A percentile compares a stretch with the other conserved stretches of the same genome.
These are phyloP conservation scores for Ophiocordyceps polyrhachis-furcata DNA, from an alignment of 2,329 filamentous ascomycete genomes.

Conservation along the genomic window DNA sequence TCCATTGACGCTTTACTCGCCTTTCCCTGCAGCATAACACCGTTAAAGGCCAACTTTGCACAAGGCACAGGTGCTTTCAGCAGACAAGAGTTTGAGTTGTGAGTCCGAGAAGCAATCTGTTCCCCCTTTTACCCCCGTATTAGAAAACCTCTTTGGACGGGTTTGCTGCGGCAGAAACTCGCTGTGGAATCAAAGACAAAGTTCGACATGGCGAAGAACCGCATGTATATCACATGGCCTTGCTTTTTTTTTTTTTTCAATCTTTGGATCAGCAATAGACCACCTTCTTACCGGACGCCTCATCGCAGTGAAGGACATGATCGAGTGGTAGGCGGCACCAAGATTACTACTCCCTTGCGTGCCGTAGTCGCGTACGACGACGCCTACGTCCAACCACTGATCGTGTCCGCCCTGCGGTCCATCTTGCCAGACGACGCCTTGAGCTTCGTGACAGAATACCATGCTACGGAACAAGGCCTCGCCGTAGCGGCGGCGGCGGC, in stretches of 20 bases:
- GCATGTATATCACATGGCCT: slow-evolving; percentile 11
- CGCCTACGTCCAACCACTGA: slow-evolving; percentile 71
- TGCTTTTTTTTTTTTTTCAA: too few relatives aligned
- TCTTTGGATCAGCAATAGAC: slow-evolving; percentile 12
- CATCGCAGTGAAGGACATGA: neutral
- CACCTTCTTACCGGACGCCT: slow-evolving; percentile 16
- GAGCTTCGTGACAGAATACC: slow-evolving; percentile 31
- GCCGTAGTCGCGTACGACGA: slow-evolving; percentile 75
- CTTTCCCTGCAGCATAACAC: slow-evolving; percentile 50
- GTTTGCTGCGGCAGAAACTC: neutral
- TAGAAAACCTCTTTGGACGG: neutral
- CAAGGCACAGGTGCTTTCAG: slow-evolving; percentile 45
- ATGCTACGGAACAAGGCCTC: slow-evolving; percentile 11
- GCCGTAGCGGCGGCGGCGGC: slow-evolving; percentile 16
- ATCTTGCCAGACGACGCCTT: slow-evolving; percentile 36
- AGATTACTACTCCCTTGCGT: slow-evolving; percentile 21
- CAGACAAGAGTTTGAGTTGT: slow-evolving; percentile 63
- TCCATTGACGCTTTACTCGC: neutral
- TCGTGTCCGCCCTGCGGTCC: slow-evolving; percentile 50
- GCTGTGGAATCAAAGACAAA: neutral
- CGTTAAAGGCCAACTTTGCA: slow-evolving; percentile 84
- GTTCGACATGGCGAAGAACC: slow-evolving; percentile 3
- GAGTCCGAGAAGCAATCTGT: slow-evolving; percentile 30
- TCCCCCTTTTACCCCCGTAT: neutral
- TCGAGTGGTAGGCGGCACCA: neutral